phyloP scores from a whole-genome alignment of 2,329 filamentous ascomycete genomes.

The Apiospora sp. region DNA sequence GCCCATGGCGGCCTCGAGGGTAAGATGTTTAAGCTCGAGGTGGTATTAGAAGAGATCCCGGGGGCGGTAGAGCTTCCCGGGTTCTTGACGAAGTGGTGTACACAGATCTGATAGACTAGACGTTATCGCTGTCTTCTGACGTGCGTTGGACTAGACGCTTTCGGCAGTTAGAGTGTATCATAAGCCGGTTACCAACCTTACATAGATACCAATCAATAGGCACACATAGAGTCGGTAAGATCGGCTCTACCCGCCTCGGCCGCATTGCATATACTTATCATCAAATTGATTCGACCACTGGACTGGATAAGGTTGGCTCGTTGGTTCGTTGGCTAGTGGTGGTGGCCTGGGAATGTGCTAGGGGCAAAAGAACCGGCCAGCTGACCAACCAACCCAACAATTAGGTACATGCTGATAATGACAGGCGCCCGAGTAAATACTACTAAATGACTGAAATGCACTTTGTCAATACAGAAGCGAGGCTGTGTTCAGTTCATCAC shows the following conservation, averaged over 20 bases:
- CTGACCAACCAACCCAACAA: not conserved
- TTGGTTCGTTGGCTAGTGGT: not conserved
- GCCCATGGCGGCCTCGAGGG: slow-evolving; percentile 65
- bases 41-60: slow-evolving; percentile 80
- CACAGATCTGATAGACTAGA: slow-evolving; percentile 63
- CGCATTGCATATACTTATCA: not conserved
- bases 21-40: slow-evolving; percentile 78
- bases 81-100: slow-evolving; percentile 77
- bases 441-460: not conserved
- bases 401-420: not conserved
- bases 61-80: slow-evolving; percentile 64
- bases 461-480: not conserved
- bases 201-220: not conserved
- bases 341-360: not conserved
- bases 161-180: not conserved
- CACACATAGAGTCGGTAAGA: not conserved
- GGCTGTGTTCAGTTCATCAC: not conserved
- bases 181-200: not conserved
- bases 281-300: not conserved
- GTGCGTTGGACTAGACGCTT: not conserved
- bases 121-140: not conserved
- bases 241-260: not conserved
- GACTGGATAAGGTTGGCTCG: not conserved
- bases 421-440: not conserved
- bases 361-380: not conserved